Evolutionary conservation across 257 asterid species (phyloP), one percentile per base, ranked within the genome.

Genomic region (Solanum habrochaites): DNA sequence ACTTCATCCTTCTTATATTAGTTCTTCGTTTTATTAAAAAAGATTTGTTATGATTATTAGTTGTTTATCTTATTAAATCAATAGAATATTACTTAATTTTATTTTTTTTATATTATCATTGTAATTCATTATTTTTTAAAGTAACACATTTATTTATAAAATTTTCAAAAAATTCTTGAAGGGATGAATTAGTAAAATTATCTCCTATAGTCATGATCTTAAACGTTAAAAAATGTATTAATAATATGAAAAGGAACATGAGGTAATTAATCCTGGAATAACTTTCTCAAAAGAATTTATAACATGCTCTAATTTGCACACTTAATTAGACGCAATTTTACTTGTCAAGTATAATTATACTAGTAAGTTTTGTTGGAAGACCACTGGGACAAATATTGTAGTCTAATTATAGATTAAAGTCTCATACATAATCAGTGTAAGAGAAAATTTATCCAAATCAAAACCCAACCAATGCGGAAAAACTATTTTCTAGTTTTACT

Each of bases 111-210:
- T 49, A 15, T 5, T 15, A 49, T 3, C 8, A 15, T 49, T 49
- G 60, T 15, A 15, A 15, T 49, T 15, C 16, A 15, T 15, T 49
- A 15, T 49, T 49, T 49, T 49, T 49, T 5, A 15, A 49, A 15
- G 8, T 15, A 15, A 5, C 3, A 49, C 8, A 0, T 49, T 49
- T 15, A 3, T 21, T 49, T 49, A 15, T 15, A 49, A 49, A 49
- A 1, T 49, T 49, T 20, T 15, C 21, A 15, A 15, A 14, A 2
- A 0, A 0, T 15, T 49, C 0, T 49, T 49, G 0, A 15, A 49
- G 1, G 0, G 0, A 3, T 49, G 58, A 15, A 49, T 49, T 15
- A 2, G 3, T 15, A 49, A 49, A 5, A 15, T 15, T 49, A 49
- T 49, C 21, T 49, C 16, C 1, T 49, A n/a, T 49, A 15, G 15